Evolutionary conservation across 1,284 basidiomycete species (phyloP), one percentile per base, ranked within the genome.

Genomic region (Microbotryomycetes sp.): DNA sequence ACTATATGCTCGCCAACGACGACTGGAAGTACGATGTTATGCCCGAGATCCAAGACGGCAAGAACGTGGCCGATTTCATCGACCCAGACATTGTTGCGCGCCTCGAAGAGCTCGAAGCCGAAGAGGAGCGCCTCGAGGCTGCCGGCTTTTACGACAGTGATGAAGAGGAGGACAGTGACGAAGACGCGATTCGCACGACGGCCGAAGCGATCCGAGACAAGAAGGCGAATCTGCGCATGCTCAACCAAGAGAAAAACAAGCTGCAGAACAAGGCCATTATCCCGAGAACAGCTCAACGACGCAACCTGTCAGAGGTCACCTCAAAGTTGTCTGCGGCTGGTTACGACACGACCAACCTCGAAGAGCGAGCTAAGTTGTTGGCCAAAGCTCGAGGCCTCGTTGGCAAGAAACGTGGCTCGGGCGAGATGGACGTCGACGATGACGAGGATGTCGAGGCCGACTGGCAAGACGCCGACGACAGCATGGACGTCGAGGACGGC

Each of bases 1-100:
- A 62, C 57, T 98, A 97, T 79, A 70, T 97, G 30, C 85, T 98
- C 58, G 82, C 85, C 46, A 86, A 97, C 74, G 86, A 89, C 54
- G 87, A 90, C 56, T 99, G 94, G 94, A 99, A 97, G 79, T 82
- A 86, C 79, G 94, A 99, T 74, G 82, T 85, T 69, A 89, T 98
- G 26, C 96, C 94, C 28, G 96, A 98, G 78, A 89, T 99, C 73
- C 85, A 91, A 84, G 85, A 97, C 69, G 96, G 94, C 78, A 97
- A 97, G 83, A 99, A 99, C 79, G 80, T 99, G 59, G 93, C 93
- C 45, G 94, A 99, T 81, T 98, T 99, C 72, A 89, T 98, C 77
- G 96, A 98, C 76, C 89, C 92, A n/a, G 96, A 99, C 73, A 98
- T 99, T 69, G 85, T 85, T 46, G 91, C 93, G 77, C 93, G 91